These are phyloP conservation scores for Eucalyptus urophylla DNA, from an alignment of 345 rosid species.

Conservation along the genomic window DNA sequence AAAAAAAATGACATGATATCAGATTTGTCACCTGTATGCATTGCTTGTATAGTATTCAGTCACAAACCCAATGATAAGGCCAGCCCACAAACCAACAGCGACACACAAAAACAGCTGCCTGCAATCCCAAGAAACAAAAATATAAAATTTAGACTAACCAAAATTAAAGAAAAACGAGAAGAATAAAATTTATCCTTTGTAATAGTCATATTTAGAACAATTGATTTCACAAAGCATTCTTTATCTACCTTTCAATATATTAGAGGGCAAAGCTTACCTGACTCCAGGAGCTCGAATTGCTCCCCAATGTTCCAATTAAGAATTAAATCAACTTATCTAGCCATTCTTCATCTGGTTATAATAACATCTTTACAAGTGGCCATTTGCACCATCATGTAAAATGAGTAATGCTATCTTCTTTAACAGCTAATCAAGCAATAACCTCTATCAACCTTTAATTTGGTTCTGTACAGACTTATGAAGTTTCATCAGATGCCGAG, in stretches of 20 bases:
- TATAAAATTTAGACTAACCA: background rate
- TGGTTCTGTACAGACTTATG: background rate
- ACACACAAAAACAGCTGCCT: conserved; percentile 75
- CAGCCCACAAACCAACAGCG: conserved; percentile 77
- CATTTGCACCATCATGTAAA: background rate
- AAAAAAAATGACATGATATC: background rate
- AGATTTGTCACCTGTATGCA: conserved; percentile 43
- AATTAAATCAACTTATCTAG: background rate
- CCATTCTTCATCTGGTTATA: background rate
- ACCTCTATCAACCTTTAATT: background rate
- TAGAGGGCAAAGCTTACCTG: background rate
- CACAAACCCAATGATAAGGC: conserved; percentile 69
- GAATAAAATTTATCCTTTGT: background rate
- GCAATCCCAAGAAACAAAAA: conserved; percentile 2
- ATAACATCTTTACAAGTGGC: background rate
- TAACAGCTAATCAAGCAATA: background rate
- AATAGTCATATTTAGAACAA: background rate
- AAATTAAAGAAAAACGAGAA: background rate
- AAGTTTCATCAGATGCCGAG: background rate
- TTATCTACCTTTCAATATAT: background rate
- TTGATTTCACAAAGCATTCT: background rate
- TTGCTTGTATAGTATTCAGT: conserved; percentile 70
- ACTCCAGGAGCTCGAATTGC: background rate
- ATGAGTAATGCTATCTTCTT: background rate
- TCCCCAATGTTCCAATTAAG: background rate